Evolutionary conservation across 2,329 filamentous ascomycete species (phyloP).

Genomic region (Cytospora piceicola): DNA sequence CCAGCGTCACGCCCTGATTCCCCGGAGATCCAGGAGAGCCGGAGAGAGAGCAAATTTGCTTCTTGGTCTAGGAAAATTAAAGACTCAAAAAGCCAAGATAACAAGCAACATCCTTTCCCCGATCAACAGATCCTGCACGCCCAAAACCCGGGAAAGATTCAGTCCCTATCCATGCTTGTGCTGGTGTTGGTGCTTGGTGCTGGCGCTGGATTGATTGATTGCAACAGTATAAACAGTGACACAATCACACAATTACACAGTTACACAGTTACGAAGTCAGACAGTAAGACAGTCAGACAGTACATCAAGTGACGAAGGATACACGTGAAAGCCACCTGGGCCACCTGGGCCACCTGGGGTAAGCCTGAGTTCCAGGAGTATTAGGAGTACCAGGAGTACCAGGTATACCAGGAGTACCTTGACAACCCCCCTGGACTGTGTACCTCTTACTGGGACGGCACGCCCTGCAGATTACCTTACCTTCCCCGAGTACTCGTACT

Average conservation of each 20-base stretch:
- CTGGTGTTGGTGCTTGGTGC: too few species aligned
- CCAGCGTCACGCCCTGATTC: too few species aligned
- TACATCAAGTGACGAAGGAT: too few species aligned
- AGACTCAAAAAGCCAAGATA: background rate
- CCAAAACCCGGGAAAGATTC: background rate
- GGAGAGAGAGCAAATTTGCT: background rate
- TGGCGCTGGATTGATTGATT: background rate
- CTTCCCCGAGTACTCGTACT: too few species aligned
- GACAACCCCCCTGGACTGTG: too few species aligned
- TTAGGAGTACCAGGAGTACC: too few species aligned
- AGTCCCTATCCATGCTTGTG: background rate
- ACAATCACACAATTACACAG: background rate
- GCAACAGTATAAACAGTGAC: background rate
- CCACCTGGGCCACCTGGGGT: too few species aligned
- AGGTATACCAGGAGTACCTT: too few species aligned
- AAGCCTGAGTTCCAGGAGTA: too few species aligned
- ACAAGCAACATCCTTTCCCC: background rate
- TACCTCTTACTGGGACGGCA: too few species aligned
- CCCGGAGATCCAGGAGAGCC: background rate
- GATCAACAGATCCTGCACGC: background rate
- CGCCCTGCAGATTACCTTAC: background rate
- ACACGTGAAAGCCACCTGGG: too few species aligned
- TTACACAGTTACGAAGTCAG: background rate
- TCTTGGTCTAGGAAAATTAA: background rate
- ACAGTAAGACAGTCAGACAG: too few species aligned